Percentiles rank a stretch among this genome's conserved stretches.
phyloP scores from a whole-genome alignment of 371 early-diverging fungal genomes.

The Choanephora cucurbitarum region DNA sequence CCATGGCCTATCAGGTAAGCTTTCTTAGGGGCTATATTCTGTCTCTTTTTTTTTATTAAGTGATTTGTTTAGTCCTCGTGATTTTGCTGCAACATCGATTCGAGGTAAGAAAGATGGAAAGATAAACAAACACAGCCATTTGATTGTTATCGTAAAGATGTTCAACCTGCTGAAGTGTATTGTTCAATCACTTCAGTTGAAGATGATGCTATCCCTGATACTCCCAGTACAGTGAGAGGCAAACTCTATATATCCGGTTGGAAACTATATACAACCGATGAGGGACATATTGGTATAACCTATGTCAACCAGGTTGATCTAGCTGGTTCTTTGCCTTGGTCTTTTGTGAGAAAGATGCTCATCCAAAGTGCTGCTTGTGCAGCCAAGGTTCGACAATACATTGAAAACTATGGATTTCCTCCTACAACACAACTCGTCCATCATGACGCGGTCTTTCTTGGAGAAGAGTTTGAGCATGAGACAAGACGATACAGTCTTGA shows the following conservation, averaged over 20 bases:
- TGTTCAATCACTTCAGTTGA: conserved; percentile 35
- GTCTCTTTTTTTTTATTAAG: background rate
- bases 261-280: conserved; percentile 29
- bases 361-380: conserved; percentile 44
- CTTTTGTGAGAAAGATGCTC: conserved; percentile 34
- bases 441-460: conserved; percentile 10
- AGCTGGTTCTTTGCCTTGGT: conserved; percentile 37
- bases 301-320: conserved; percentile 45
- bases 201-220: conserved; percentile 30
- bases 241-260: conserved; percentile 42
- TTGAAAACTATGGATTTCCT: conserved; percentile 33
- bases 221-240: conserved; percentile 34
- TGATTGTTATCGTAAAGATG: background rate
- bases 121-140: background rate
- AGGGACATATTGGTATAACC: conserved; percentile 29
- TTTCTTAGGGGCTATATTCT: too few relatives aligned
- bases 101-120: conserved; percentile 2
- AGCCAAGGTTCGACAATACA: conserved; percentile 42
- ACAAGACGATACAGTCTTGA: conserved; percentile 19
- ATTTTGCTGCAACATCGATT: conserved; percentile 23
- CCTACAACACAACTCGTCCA: conserved; percentile 15
- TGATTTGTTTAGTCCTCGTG: conserved; percentile 17
- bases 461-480: conserved; percentile 41
- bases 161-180: conserved; percentile 7
- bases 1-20: conserved; percentile 52